Evolutionary conservation across 176 grass and related monocot genomes (phyloP).

Genomic region (Neostapfia colusana): DNA sequence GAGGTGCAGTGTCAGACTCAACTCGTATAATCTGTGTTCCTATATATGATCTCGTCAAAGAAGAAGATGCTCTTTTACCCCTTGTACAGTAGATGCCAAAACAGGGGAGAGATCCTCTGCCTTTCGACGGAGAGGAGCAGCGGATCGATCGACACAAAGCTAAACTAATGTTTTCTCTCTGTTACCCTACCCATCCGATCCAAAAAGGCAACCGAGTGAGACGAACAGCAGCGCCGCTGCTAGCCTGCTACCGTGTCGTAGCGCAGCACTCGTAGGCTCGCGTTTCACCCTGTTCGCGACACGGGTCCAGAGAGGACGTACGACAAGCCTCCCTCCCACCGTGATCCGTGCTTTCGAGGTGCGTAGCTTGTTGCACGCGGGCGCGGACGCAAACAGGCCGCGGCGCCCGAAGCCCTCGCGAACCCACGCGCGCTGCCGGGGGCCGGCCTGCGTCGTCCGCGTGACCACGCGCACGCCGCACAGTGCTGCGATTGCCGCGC

Average conservation of each 20-base stretch:
- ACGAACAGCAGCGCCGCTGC: neutral
- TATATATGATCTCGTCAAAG: neutral
- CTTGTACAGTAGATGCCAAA: neutral
- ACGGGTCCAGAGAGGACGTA: neutral
- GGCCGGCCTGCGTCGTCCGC: too few relatives aligned
- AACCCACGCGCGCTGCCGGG: too few relatives aligned
- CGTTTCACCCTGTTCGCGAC: neutral
- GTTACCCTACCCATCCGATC: neutral
- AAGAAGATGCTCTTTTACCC: neutral
- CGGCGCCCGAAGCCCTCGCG: neutral
- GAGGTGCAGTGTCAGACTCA: neutral
- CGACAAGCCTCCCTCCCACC: neutral
- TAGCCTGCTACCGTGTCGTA: neutral
- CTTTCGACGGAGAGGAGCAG: neutral
- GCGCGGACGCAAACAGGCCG: conserved; percentile 10
- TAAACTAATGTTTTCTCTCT: neutral
- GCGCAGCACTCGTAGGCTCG: neutral
- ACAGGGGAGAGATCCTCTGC: neutral
- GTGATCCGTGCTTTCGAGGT: neutral
- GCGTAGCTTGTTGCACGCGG: neutral
- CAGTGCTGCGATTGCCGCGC: conserved; percentile 29
- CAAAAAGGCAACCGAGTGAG: neutral
- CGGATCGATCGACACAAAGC: neutral
- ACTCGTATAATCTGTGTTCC: too few relatives aligned
- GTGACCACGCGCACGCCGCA: too few relatives aligned